phyloP scores from a whole-genome alignment of 768 basidiomycete species.

The Pulveroboletus frians region DNA sequence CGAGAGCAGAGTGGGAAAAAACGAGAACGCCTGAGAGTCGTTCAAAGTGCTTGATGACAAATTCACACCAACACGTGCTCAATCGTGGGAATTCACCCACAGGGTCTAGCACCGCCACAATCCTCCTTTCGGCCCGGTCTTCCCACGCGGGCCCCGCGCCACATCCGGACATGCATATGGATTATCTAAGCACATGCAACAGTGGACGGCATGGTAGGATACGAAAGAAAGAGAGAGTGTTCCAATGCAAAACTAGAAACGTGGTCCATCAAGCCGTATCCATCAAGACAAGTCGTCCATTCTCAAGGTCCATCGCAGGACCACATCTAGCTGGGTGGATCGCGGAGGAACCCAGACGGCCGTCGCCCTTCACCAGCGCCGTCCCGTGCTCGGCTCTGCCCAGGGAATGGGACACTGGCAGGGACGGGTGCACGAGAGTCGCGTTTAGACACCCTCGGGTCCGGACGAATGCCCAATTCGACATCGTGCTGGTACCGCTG shows the following conservation, averaged over 20 bases:
- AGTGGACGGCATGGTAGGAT: conserved; percentile 14
- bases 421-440: conserved; percentile 19
- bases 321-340: conserved; percentile 34
- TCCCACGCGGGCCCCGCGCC: not conserved
- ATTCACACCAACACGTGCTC: conserved; percentile 28
- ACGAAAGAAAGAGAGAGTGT: conserved; percentile 11
- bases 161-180: not conserved
- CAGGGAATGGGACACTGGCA: conserved; percentile 33
- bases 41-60: conserved; percentile 22
- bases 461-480: conserved; percentile 29
- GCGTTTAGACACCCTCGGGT: conserved; percentile 15
- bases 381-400: conserved; percentile 21
- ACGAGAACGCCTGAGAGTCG: conserved; percentile 29
- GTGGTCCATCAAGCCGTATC: conserved; percentile 17
- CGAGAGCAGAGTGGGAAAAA: conserved; percentile 44
- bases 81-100: conserved; percentile 28
- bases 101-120: conserved; percentile 7
- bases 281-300: conserved; percentile 12
- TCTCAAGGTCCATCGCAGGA: not conserved
- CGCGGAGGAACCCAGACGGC: conserved; percentile 32
- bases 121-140: not conserved
- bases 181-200: too few relatives aligned
- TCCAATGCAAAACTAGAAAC: conserved; percentile 18
- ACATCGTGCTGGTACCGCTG: conserved; percentile 62
- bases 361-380: conserved; percentile 27